Percentiles rank a stretch among this genome's conserved stretches.
Evolutionary conservation across 2,329 filamentous ascomycete species (phyloP).

Genomic region (Colletotrichum melonis): DNA sequence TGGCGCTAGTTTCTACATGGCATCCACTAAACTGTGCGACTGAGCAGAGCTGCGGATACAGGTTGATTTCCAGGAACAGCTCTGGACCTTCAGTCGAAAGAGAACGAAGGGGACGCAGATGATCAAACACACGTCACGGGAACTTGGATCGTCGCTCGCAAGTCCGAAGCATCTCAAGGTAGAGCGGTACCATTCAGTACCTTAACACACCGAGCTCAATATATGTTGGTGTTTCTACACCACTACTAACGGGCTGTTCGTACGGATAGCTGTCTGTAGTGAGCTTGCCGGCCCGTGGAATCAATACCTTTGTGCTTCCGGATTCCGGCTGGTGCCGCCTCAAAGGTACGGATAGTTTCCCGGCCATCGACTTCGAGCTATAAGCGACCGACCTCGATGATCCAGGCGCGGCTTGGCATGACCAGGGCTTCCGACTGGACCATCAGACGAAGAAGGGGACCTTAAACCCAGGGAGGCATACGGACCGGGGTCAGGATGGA

Average conservation of each 20-base stretch:
- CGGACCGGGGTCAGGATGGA: constrained; percentile 20
- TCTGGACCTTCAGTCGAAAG: constrained; percentile 1
- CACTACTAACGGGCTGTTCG: too few relatives aligned
- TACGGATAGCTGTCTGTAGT: neutral
- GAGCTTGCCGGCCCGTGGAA: neutral
- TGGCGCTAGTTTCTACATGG: neutral
- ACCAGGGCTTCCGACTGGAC: constrained; percentile 7
- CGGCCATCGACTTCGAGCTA: neutral
- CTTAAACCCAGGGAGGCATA: constrained; percentile 3
- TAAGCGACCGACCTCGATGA: neutral
- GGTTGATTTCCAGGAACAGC: constrained; percentile 9
- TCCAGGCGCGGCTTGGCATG: constrained; percentile 4
- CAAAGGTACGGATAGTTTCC: neutral
- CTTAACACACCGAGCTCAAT: neutral
- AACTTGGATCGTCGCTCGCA: constrained; percentile 10
- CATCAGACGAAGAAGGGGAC: constrained; percentile 28
- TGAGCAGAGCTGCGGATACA: neutral
- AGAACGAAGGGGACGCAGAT: constrained; percentile 1
- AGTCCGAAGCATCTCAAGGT: neutral
- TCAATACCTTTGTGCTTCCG: neutral
- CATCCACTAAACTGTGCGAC: too few relatives aligned
- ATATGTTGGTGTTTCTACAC: neutral
- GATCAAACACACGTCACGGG: constrained; percentile 19
- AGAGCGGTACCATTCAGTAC: neutral
- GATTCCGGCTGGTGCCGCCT: neutral